These are phyloP conservation scores for Asterella californica DNA, from an alignment of 225 moss, liverwort and hornwort genomes.

Conservation along the genomic window DNA sequence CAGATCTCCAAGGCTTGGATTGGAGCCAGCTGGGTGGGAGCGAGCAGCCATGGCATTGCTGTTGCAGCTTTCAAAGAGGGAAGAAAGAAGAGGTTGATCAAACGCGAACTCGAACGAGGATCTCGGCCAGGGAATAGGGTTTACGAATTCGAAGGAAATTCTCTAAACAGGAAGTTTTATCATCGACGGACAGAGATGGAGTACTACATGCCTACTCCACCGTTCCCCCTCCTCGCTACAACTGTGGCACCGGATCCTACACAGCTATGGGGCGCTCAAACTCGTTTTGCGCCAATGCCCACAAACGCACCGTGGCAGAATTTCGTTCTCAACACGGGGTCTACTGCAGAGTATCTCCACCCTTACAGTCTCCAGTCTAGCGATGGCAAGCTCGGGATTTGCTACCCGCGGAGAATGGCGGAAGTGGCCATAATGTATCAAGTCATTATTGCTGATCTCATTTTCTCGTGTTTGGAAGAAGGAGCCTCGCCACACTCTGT, in stretches of 20 bases:
- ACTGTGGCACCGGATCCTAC: constrained; percentile 50
- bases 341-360: constrained; percentile 59
- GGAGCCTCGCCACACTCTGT: constrained; percentile 36
- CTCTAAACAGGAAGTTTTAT: not conserved
- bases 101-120: not conserved
- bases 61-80: not conserved
- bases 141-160: not conserved
- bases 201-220: constrained; percentile 28
- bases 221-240: constrained; percentile 45
- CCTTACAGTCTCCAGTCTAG: constrained; percentile 59
- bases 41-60: constrained; percentile 8
- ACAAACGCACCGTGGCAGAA: constrained; percentile 67
- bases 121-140: not conserved
- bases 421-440: constrained; percentile 38
- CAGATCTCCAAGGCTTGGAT: not conserved
- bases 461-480: constrained; percentile 37
- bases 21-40: not conserved
- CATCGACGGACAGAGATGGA: constrained; percentile 12
- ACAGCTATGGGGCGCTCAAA: constrained; percentile 38
- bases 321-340: constrained; percentile 66
- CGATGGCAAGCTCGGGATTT: constrained; percentile 39
- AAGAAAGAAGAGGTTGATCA: not conserved
- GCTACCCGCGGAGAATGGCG: constrained; percentile 41
- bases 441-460: constrained; percentile 50
- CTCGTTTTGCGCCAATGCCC: constrained; percentile 44